Conservation (phyloP, 257 asterid species). For the Mitragyna speciosa region DNA sequence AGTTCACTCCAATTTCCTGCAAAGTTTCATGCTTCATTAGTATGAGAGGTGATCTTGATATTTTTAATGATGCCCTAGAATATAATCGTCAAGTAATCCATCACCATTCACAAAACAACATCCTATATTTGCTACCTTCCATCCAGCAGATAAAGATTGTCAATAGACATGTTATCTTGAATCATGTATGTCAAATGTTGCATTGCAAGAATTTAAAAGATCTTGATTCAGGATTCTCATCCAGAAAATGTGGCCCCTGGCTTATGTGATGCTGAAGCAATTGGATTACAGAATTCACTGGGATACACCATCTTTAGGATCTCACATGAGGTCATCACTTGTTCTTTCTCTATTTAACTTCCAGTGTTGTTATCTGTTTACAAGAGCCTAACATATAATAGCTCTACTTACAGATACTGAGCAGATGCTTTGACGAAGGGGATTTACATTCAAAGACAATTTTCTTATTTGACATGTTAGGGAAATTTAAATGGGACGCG, state of each 20-base stretch:
- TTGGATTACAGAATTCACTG: slow-evolving; percentile 40
- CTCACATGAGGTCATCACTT: slow-evolving; percentile 50
- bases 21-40: neutral
- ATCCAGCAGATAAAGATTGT: neutral
- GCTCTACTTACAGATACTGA: slow-evolving; percentile 38
- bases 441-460: slow-evolving; percentile 51
- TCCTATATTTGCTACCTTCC: neutral
- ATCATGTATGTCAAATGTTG: neutral
- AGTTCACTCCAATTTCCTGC: neutral
- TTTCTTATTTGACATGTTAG: slow-evolving; percentile 50
- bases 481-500: slow-evolving; percentile 61
- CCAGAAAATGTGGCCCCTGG: slow-evolving; percentile 22
- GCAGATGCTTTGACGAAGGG: slow-evolving; percentile 32
- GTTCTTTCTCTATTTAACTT: neutral
- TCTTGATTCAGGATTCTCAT: slow-evolving; percentile 42
- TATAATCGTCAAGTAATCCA: neutral
- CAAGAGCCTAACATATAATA: slow-evolving; percentile 15
- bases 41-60: neutral
- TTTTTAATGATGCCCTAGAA: neutral
- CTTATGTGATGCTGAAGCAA: slow-evolving; percentile 28
- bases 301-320: slow-evolving; percentile 46
- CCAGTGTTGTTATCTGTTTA: neutral
- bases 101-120: neutral
- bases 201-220: neutral
- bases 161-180: neutral